Conservation (phyloP, 2,329 filamentous ascomycete genomes). For the Volutella citrinella region DNA sequence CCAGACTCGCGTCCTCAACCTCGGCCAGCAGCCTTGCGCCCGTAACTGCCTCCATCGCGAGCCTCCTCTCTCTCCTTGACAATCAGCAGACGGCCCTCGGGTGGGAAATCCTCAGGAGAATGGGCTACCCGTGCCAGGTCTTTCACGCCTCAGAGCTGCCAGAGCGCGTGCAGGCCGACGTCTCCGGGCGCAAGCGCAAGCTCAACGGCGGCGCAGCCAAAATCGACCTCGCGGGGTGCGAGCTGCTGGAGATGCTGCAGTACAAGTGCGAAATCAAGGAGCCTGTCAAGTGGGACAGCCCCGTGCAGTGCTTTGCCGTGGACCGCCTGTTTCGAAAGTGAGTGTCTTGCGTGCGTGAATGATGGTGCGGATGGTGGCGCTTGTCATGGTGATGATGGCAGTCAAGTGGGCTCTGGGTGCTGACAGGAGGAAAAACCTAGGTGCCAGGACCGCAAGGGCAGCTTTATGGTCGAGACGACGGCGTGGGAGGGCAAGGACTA, state of each 20-base stretch:
- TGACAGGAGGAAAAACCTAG: conserved; percentile 34
- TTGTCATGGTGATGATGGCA: neutral
- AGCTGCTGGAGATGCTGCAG: conserved; percentile 57
- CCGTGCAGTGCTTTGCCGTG: conserved; percentile 55
- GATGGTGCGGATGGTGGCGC: conserved; percentile 1
- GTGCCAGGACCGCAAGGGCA: conserved; percentile 55
- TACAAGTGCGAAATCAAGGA: conserved; percentile 56
- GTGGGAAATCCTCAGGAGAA: too few relatives aligned
- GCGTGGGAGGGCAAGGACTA: conserved; percentile 51
- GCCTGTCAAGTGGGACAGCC: conserved; percentile 42
- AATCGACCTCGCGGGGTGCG: conserved; percentile 53
- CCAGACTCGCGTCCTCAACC: conserved; percentile 54
- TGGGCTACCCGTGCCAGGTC: conserved; percentile 57
- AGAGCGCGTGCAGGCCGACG: conserved; percentile 45
- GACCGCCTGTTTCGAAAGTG: conserved; percentile 60
- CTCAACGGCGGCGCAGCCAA: conserved; percentile 33
- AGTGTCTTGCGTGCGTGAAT: conserved; percentile 24
- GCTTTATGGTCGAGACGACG: conserved; percentile 62
- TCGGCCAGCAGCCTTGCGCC: conserved; percentile 52
- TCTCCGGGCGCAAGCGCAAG: conserved; percentile 52
- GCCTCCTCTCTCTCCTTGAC: too few relatives aligned
- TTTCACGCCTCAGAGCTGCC: conserved; percentile 53
- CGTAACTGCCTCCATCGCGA: conserved; percentile 36
- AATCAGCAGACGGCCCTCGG: too few relatives aligned
- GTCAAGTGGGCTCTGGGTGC: conserved; percentile 4